Evolutionary conservation across 306 rosid species (phyloP).

Genomic region (Myrica gale): DNA sequence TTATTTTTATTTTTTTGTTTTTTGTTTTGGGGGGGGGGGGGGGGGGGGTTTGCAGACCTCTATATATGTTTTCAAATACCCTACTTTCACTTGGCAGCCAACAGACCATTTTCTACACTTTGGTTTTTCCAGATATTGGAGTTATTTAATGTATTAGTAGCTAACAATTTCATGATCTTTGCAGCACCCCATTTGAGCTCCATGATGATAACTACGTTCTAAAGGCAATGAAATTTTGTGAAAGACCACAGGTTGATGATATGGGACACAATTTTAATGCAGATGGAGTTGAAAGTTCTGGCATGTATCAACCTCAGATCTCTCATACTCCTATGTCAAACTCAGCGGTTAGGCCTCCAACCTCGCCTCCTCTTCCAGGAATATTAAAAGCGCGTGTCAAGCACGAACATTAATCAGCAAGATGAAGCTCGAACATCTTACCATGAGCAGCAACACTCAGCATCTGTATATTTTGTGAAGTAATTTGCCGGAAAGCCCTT

Average conservation of each 20-base stretch:
- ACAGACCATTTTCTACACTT: background rate
- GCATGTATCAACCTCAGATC: conserved; percentile 54
- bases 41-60: background rate
- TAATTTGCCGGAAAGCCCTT: conserved; percentile 34
- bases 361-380: conserved; percentile 93
- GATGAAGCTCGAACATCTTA: conserved; percentile 18
- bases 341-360: conserved; percentile 60
- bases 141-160: background rate
- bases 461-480: conserved; percentile 66
- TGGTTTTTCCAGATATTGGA: background rate
- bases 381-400: conserved; percentile 89
- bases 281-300: conserved; percentile 75
- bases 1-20: too few species aligned
- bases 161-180: background rate
- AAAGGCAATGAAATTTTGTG: conserved; percentile 84
- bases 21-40: too few species aligned
- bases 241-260: conserved; percentile 54
- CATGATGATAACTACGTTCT: conserved; percentile 91
- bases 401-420: conserved; percentile 63
- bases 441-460: conserved; percentile 31
- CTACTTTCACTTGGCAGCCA: background rate
- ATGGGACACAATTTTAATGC: conserved; percentile 39
- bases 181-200: conserved; percentile 96
- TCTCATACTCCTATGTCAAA: conserved; percentile 46
- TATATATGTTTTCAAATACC: too few species aligned